Evolutionary conservation across 225 moss, liverwort and hornwort species (phyloP).

Genomic region (Marchantia paleacea): DNA sequence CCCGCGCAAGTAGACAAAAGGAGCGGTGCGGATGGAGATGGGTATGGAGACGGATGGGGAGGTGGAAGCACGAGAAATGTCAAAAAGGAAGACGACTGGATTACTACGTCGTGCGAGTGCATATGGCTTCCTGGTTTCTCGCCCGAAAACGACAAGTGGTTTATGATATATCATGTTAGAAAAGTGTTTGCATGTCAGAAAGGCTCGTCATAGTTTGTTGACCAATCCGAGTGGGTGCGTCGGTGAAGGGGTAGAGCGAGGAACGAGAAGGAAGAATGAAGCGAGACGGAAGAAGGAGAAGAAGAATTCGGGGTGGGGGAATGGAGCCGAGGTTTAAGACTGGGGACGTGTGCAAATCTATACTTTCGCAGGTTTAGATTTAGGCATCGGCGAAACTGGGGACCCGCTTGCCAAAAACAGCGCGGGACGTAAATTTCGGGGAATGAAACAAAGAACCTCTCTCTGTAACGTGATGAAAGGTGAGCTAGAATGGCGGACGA

Average conservation of each 20-base stretch:
- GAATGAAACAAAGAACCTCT: neutral
- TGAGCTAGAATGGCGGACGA: slow-evolving; percentile 3
- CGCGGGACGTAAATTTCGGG: neutral
- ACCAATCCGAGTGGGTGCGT: neutral
- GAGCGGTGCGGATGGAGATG: neutral
- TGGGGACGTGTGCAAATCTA: neutral
- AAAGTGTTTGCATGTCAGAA: neutral
- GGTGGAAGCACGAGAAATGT: neutral
- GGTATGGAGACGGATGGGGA: neutral
- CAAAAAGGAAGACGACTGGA: neutral
- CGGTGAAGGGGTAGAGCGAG: neutral
- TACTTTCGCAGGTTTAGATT: neutral
- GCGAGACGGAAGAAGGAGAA: neutral
- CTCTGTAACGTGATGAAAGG: neutral
- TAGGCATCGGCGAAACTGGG: neutral
- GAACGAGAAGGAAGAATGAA: neutral
- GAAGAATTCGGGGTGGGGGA: neutral
- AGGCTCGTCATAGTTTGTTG: neutral
- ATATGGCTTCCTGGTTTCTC: neutral
- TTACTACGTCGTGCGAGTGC: neutral
- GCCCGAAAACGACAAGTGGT: neutral
- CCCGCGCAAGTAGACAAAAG: neutral
- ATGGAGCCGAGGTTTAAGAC: neutral
- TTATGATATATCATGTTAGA: neutral
- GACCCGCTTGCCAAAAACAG: neutral